phyloP scores from a whole-genome alignment of 2,329 filamentous ascomycete species.

The Botrytis fragariae region DNA sequence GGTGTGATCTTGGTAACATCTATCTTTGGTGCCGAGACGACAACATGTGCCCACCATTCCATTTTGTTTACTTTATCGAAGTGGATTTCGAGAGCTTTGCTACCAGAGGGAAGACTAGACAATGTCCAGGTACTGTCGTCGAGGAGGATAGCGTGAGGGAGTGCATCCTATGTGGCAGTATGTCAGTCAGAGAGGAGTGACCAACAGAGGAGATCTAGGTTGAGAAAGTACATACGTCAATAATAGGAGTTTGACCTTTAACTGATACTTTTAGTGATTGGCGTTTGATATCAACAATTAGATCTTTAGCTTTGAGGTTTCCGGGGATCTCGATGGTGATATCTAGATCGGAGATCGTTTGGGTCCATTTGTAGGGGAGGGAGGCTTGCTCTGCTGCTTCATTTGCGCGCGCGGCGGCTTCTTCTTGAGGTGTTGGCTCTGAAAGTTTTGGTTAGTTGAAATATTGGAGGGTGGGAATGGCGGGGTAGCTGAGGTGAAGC shows the following conservation, averaged over 20 bases:
- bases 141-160: constrained; percentile 73
- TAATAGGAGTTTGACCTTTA: constrained; percentile 83
- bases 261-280: constrained; percentile 73
- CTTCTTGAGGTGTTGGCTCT: constrained; percentile 47
- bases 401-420: constrained; percentile 61
- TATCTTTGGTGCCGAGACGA: constrained; percentile 83
- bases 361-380: constrained; percentile 95
- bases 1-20: constrained; percentile 94
- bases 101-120: constrained; percentile 55
- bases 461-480: not conserved
- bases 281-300: constrained; percentile 81
- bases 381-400: constrained; percentile 85
- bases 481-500: constrained; percentile 12
- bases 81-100: constrained; percentile 79
- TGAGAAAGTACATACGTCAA: constrained; percentile 58
- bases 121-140: constrained; percentile 97
- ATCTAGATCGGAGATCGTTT: constrained; percentile 87
- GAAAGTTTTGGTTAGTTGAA: constrained; percentile 16
- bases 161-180: constrained; percentile 62
- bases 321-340: constrained; percentile 73
- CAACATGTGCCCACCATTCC: constrained; percentile 96
- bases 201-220: not conserved
- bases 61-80: constrained; percentile 96
- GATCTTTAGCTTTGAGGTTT: constrained; percentile 79
- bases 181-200: not conserved